Conservation (phyloP, 495 filamentous ascomycete genomes). For the Penicillium goetzii region DNA sequence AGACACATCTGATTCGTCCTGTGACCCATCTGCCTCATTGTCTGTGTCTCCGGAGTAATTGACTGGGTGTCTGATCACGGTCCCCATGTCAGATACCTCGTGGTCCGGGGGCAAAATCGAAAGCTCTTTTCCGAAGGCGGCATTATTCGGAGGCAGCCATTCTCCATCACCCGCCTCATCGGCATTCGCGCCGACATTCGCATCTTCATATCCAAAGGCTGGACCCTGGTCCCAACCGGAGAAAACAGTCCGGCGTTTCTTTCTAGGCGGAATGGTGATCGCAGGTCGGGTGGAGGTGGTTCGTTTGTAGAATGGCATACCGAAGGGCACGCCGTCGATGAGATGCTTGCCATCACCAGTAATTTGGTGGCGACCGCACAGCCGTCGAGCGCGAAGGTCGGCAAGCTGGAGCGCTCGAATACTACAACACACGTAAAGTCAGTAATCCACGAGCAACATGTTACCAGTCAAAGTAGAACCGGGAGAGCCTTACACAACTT, state of each 20-base stretch:
- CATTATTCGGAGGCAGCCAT: slow-evolving; percentile 37
- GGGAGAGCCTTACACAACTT: slow-evolving; percentile 67
- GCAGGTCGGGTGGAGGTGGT: slow-evolving; percentile 61
- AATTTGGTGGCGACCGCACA: slow-evolving; percentile 86
- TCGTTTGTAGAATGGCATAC: slow-evolving; percentile 66
- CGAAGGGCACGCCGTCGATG: slow-evolving; percentile 88
- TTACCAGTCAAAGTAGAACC: not conserved
- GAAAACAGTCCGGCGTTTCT: slow-evolving; percentile 61
- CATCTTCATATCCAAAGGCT: slow-evolving; percentile 13
- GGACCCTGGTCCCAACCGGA: slow-evolving; percentile 38
- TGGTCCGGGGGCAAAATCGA: slow-evolving; percentile 33
- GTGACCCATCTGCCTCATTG: slow-evolving; percentile 39
- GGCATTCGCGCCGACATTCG: slow-evolving; percentile 2
- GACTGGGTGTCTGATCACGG: slow-evolving; percentile 46
- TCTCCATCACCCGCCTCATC: slow-evolving; percentile 44
- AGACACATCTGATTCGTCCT: not conserved
- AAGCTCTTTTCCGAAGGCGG: slow-evolving; percentile 32
- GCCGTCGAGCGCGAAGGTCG: slow-evolving; percentile 72
- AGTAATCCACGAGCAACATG: not conserved
- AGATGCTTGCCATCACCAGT: slow-evolving; percentile 78
- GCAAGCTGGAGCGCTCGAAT: slow-evolving; percentile 79
- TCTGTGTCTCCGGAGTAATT: slow-evolving; percentile 38
- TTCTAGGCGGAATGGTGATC: slow-evolving; percentile 75
- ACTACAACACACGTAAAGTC: slow-evolving; percentile 42
- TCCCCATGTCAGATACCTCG: slow-evolving; percentile 44